Conservation (phyloP, 345 rosid genomes). For the Citrus hindsii region DNA sequence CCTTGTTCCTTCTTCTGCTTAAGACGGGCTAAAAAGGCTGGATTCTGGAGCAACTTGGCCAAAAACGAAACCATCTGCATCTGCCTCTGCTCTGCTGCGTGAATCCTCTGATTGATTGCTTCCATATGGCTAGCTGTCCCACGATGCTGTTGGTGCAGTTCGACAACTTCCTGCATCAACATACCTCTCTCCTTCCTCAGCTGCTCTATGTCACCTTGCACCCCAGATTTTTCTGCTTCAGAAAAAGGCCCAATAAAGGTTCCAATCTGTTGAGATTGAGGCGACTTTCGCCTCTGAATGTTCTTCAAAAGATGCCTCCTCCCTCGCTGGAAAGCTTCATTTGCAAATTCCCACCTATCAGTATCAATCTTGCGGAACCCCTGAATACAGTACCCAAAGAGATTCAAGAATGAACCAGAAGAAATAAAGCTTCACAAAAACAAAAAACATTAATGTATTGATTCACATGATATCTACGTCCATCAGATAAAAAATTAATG, state of each 20-base stretch:
- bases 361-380: conserved; percentile 84
- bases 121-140: conserved; percentile 53
- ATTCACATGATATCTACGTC: neutral
- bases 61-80: conserved; percentile 71
- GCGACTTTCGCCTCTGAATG: conserved; percentile 80
- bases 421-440: neutral
- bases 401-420: conserved; percentile 27
- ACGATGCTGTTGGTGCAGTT: conserved; percentile 54
- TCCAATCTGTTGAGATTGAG: conserved; percentile 51
- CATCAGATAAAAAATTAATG: neutral
- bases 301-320: conserved; percentile 77
- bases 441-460: neutral
- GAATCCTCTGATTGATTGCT: conserved; percentile 51
- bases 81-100: conserved; percentile 71
- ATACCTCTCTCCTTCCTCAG: conserved; percentile 56
- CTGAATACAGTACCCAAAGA: conserved; percentile 41
- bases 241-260: conserved; percentile 50
- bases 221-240: conserved; percentile 38
- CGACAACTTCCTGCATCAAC: conserved; percentile 59
- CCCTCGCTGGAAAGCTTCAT: conserved; percentile 77
- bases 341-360: conserved; percentile 93
- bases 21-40: conserved; percentile 50
- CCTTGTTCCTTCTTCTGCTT: conserved; percentile 47
- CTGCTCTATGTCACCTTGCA: conserved; percentile 56
- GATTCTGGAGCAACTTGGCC: conserved; percentile 66